Conservation (phyloP, 345 rosid species). For the Lepidium sativum region DNA sequence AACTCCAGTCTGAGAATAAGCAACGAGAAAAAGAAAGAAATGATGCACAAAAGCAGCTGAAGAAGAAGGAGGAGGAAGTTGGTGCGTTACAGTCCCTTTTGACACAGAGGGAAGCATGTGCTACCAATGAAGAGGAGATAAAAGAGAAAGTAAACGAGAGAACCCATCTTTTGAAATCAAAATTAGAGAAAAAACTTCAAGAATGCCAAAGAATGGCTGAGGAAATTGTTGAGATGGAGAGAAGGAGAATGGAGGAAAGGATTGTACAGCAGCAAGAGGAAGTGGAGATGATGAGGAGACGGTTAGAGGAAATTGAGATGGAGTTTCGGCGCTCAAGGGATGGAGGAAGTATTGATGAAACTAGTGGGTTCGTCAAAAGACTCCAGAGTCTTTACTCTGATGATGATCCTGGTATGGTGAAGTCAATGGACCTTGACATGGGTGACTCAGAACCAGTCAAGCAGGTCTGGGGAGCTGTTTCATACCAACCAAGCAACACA, state of each 20-base stretch:
- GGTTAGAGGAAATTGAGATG: conserved; percentile 68
- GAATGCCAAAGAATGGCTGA: conserved; percentile 81
- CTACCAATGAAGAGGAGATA: conserved; percentile 62
- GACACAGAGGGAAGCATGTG: conserved; percentile 40
- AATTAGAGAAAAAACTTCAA: conserved; percentile 67
- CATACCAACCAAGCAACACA: conserved; percentile 18
- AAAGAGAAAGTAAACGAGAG: conserved; percentile 64
- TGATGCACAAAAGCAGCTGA: conserved; percentile 62
- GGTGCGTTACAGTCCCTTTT: conserved; percentile 49
- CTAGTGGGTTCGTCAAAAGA: conserved; percentile 68
- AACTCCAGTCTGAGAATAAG: conserved; percentile 84
- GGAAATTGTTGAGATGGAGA: conserved; percentile 74
- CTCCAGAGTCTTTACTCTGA: conserved; percentile 48
- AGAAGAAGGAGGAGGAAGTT: conserved; percentile 79
- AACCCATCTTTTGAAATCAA: conserved; percentile 38
- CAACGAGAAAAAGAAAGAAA: conserved; percentile 68
- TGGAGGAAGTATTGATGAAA: conserved; percentile 29
- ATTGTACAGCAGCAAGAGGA: conserved; percentile 85
- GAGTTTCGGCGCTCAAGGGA: conserved; percentile 39
- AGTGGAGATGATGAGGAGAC: conserved; percentile 68
- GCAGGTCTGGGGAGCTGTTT: conserved; percentile 30
- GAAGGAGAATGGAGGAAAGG: conserved; percentile 92
- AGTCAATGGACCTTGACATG: conserved; percentile 97
- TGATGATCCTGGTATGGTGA: conserved; percentile 90
- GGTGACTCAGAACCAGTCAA: conserved; percentile 56